A percentile compares a stretch with the other conserved stretches of the same genome.
These are phyloP conservation scores for Oidium heveae DNA, from an alignment of 2,329 filamentous ascomycete genomes.

Conservation along the genomic window DNA sequence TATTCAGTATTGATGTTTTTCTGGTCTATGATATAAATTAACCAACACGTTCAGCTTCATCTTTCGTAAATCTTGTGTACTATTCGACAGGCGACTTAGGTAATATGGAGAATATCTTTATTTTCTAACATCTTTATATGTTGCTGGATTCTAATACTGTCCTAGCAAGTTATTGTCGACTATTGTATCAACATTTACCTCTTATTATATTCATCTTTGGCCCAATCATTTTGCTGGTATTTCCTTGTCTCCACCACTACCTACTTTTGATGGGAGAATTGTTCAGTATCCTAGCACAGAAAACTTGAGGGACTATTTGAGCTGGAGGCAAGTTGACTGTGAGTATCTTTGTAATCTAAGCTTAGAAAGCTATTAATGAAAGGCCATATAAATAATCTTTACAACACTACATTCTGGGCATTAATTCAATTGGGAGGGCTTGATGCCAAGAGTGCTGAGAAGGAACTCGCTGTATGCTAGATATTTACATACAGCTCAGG, in stretches of 20 bases:
- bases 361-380: neutral
- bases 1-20: neutral
- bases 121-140: neutral
- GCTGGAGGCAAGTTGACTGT: constrained; percentile 95
- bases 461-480: constrained; percentile 40
- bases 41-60: constrained; percentile 37
- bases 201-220: constrained; percentile 74
- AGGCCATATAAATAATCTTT: constrained; percentile 96
- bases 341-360: constrained; percentile 14
- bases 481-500: neutral
- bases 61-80: constrained; percentile 53
- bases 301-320: constrained; percentile 83
- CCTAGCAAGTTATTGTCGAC: constrained; percentile 71
- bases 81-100: constrained; percentile 72
- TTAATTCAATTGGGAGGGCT: constrained; percentile 58
- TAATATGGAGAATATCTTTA: constrained; percentile 16
- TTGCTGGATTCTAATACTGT: constrained; percentile 3
- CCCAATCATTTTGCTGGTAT: constrained; percentile 44
- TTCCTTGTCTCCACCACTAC: constrained; percentile 46
- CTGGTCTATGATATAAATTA: neutral
- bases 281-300: constrained; percentile 65
- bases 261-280: constrained; percentile 78
- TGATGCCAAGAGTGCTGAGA: constrained; percentile 55
- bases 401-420: constrained; percentile 92
- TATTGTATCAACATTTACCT: constrained; percentile 77